These are phyloP conservation scores for Fusarium sp. DNA, from an alignment of 2,329 filamentous ascomycete species.

Conservation along the genomic window DNA sequence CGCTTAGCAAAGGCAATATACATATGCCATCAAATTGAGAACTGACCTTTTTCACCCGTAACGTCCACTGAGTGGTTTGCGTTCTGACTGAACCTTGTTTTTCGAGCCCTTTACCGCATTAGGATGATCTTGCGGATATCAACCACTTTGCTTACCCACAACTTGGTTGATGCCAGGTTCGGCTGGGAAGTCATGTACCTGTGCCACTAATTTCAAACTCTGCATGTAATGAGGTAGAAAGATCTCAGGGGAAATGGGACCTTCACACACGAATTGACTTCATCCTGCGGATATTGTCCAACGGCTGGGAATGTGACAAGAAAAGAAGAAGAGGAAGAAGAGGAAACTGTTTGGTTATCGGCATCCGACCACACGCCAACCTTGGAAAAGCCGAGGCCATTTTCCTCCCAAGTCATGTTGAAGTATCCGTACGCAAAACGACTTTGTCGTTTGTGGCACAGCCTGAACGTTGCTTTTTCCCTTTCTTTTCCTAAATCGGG, in stretches of 20 bases:
- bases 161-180: constrained; percentile 23
- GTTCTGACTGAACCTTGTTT: constrained; percentile 40
- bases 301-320: neutral
- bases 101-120: constrained; percentile 28
- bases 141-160: constrained; percentile 26
- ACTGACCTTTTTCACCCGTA: constrained; percentile 15
- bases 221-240: constrained; percentile 5
- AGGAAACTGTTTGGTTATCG: constrained; percentile 8
- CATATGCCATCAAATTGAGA: constrained; percentile 21
- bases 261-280: constrained; percentile 5
- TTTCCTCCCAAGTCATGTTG: neutral
- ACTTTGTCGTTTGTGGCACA: constrained; percentile 12
- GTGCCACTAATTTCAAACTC: constrained; percentile 25
- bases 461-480: constrained; percentile 29
- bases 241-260: neutral
- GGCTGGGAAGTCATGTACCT: constrained; percentile 27
- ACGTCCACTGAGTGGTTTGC: constrained; percentile 21
- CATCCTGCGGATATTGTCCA: constrained; percentile 2
- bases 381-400: constrained; percentile 3
- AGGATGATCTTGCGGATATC: constrained; percentile 25
- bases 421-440: constrained; percentile 12
- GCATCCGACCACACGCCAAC: neutral
- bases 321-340: constrained; percentile 12
- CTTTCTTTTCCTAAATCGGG: constrained; percentile 12
- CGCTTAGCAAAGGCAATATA: neutral